phyloP scores from a whole-genome alignment of 371 early-diverging fungal species.

The Actinomortierella wolfii region DNA sequence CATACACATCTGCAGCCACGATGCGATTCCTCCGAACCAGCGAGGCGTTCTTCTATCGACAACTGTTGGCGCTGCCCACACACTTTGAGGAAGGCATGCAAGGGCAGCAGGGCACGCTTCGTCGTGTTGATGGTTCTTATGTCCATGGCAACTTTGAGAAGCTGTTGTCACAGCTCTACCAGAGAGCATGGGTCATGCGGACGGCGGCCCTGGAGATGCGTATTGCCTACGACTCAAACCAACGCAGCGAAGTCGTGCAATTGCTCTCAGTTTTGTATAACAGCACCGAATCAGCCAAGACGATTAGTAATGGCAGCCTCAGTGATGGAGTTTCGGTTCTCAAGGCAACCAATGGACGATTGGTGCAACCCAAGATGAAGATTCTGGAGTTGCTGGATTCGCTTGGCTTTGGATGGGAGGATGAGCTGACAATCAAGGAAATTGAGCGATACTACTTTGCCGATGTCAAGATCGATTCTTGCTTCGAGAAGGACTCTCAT shows the following conservation, averaged over 20 bases:
- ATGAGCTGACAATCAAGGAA: constrained; percentile 43
- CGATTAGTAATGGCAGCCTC: constrained; percentile 22
- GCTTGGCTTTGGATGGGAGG: constrained; percentile 59
- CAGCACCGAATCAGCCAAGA: constrained; percentile 23
- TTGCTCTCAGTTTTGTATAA: constrained; percentile 42
- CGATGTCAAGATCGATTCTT: constrained; percentile 46
- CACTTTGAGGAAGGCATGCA: constrained; percentile 43
- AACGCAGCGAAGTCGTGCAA: constrained; percentile 40
- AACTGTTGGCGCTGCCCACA: constrained; percentile 58
- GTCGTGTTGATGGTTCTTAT: constrained; percentile 22
- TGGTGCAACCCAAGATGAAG: constrained; percentile 56
- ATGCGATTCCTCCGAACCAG: constrained; percentile 81
- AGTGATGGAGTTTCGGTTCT: constrained; percentile 12
- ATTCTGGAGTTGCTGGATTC: constrained; percentile 62
- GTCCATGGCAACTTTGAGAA: constrained; percentile 54
- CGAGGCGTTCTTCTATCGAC: constrained; percentile 76
- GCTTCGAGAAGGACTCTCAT: constrained; percentile 56
- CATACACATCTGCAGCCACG: constrained; percentile 69
- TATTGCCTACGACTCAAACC: constrained; percentile 36
- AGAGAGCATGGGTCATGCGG: constrained; percentile 89
- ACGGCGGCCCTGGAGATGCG: constrained; percentile 87
- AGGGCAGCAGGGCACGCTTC: constrained; percentile 42
- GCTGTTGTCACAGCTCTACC: constrained; percentile 74
- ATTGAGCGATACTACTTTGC: constrained; percentile 47
- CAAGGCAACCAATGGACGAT: constrained; percentile 26